These are phyloP conservation scores for Bruguiera sexangula DNA, from an alignment of 345 rosid species.

Conservation along the genomic window DNA sequence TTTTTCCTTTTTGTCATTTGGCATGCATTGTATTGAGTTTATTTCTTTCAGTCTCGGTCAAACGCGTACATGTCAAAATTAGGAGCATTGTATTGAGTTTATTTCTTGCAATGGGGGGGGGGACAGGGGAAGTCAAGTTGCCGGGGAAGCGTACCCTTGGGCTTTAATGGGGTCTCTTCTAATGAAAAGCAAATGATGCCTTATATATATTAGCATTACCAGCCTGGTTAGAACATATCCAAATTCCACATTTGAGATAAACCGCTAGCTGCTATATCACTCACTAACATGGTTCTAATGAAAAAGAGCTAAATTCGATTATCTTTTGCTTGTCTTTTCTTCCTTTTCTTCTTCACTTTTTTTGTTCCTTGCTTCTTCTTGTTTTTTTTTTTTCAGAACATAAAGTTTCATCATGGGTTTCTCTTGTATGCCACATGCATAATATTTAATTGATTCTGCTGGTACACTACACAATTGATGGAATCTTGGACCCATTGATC, in stretches of 20 bases:
- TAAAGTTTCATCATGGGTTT: conserved; percentile 26
- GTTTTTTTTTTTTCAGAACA: not conserved
- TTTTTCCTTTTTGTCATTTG: too few species aligned
- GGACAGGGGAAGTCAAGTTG: too few species aligned
- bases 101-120: too few species aligned
- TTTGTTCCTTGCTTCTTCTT: not conserved
- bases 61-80: too few species aligned
- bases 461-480: conserved; percentile 19
- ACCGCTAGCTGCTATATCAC: conserved; percentile 9
- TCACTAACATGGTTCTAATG: conserved; percentile 4
- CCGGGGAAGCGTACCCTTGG: too few species aligned
- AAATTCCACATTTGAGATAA: not conserved
- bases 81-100: too few species aligned
- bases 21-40: too few species aligned
- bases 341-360: not conserved
- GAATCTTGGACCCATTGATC: too few species aligned
- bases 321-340: not conserved
- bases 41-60: too few species aligned
- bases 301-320: not conserved
- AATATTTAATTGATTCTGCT: conserved; percentile 12
- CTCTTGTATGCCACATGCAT: conserved; percentile 18
- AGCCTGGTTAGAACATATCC: not conserved
- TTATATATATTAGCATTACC: too few species aligned
- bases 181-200: not conserved
- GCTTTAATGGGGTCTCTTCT: not conserved